phyloP scores from a whole-genome alignment of 2,329 filamentous ascomycete species.

The Cordyceps militaris region DNA sequence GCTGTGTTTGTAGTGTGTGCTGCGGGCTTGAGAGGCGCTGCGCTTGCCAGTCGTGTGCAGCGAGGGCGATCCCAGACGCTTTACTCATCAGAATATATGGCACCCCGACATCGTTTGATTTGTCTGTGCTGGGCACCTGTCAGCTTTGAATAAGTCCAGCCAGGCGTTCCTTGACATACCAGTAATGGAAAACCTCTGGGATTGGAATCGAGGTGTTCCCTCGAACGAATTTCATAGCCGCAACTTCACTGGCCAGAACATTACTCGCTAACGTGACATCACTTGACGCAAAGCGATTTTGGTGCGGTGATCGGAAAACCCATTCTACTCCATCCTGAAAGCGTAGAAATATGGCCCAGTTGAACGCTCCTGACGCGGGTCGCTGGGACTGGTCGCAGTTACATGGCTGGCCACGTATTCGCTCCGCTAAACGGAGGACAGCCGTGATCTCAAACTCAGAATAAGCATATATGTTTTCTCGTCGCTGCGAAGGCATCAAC shows the following conservation, averaged over 20 bases:
- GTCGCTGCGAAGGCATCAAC: not conserved
- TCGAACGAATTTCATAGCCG: slow-evolving; percentile 24
- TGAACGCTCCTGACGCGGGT: slow-evolving; percentile 23
- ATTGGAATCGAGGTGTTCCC: slow-evolving; percentile 24
- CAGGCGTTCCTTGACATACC: slow-evolving; percentile 7
- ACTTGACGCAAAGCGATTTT: not conserved
- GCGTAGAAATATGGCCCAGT: slow-evolving; percentile 24
- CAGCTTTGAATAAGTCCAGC: not conserved
- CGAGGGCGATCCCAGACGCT: not conserved
- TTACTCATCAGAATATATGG: not conserved
- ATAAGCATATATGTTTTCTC: not conserved
- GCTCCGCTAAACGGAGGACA: not conserved
- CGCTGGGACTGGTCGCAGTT: slow-evolving; percentile 16
- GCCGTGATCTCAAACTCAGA: not conserved
- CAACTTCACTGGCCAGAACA: slow-evolving; percentile 26
- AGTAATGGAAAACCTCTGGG: slow-evolving; percentile 23
- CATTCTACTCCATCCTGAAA: slow-evolving; percentile 26
- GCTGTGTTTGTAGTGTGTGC: not conserved
- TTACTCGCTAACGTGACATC: not conserved
- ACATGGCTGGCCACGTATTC: not conserved
- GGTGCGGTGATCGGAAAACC: slow-evolving; percentile 24
- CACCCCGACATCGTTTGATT: not conserved
- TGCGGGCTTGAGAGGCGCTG: not conserved
- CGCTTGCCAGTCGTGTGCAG: not conserved
- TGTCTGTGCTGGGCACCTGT: not conserved